Evolutionary conservation across 306 rosid species (phyloP).

Genomic region (Trichosanthes cucumerina): DNA sequence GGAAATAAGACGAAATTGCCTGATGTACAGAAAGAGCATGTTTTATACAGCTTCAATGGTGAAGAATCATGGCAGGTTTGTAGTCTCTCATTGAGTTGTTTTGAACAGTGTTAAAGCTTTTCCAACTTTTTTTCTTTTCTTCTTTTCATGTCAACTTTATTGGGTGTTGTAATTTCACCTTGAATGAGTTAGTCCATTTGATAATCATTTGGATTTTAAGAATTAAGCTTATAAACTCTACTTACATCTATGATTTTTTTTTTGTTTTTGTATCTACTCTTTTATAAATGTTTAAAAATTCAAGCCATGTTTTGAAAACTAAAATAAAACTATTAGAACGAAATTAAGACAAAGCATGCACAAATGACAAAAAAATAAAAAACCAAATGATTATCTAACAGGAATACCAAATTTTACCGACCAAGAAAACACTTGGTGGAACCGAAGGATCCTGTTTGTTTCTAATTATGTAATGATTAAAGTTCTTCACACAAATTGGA

Average conservation of each 20-base stretch:
- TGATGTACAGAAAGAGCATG: constrained; percentile 43
- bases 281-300: too few species aligned
- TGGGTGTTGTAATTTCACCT: neutral
- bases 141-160: neutral
- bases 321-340: too few species aligned
- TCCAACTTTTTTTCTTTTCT: neutral
- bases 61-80: constrained; percentile 95
- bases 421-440: neutral
- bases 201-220: too few species aligned
- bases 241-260: too few species aligned
- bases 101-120: neutral
- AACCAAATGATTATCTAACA: too few species aligned
- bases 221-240: too few species aligned
- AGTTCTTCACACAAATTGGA: neutral
- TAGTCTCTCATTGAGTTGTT: neutral
- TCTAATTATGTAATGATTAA: neutral
- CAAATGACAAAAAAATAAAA: too few species aligned
- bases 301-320: too few species aligned
- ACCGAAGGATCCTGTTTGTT: neutral
- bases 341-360: too few species aligned
- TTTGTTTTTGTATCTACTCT: too few species aligned
- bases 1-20: constrained; percentile 50
- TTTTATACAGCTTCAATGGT: constrained; percentile 50
- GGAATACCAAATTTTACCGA: neutral
- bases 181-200: too few species aligned